A percentile compares a stretch with the other conserved stretches of the same genome.
Conservation (phyloP, 192 early-diverging fungal species). For the Rhizophagus clarus region DNA sequence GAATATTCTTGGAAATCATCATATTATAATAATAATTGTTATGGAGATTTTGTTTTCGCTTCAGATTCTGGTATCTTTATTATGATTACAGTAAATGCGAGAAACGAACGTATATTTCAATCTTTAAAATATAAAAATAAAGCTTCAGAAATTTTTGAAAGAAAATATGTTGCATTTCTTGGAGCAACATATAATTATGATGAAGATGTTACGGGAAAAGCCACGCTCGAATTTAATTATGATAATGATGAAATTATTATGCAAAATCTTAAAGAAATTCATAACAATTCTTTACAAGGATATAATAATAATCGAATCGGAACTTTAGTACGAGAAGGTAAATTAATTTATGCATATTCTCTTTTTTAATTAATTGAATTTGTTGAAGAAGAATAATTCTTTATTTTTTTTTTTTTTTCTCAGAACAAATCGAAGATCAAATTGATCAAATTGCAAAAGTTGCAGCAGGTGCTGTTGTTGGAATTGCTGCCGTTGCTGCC, state of each 20-base stretch:
- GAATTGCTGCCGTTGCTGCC: background rate
- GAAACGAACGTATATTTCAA: background rate
- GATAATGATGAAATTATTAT: background rate
- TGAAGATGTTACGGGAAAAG: background rate
- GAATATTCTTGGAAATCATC: background rate
- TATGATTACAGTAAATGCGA: background rate
- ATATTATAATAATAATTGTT: background rate
- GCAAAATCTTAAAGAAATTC: background rate
- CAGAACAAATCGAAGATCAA: background rate
- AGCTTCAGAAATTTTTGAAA: background rate
- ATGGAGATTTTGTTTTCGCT: slow-evolving; percentile 10
- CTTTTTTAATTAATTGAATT: background rate
- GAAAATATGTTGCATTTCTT: background rate
- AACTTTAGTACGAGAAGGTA: background rate
- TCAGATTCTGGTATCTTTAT: slow-evolving; percentile 9
- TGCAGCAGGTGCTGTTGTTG: background rate
- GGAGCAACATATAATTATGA: background rate
- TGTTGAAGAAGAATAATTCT: background rate
- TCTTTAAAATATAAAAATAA: background rate
- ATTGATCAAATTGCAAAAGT: too few species aligned
- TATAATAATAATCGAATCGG: too few species aligned
- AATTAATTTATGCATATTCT: background rate
- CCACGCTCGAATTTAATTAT: background rate
- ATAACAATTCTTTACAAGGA: too few species aligned
- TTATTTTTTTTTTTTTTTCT: background rate